A percentile compares a stretch with the other conserved stretches of the same genome.
phyloP scores from a whole-genome alignment of 2,329 filamentous ascomycete genomes.

The Pyrenophora seminiperda region DNA sequence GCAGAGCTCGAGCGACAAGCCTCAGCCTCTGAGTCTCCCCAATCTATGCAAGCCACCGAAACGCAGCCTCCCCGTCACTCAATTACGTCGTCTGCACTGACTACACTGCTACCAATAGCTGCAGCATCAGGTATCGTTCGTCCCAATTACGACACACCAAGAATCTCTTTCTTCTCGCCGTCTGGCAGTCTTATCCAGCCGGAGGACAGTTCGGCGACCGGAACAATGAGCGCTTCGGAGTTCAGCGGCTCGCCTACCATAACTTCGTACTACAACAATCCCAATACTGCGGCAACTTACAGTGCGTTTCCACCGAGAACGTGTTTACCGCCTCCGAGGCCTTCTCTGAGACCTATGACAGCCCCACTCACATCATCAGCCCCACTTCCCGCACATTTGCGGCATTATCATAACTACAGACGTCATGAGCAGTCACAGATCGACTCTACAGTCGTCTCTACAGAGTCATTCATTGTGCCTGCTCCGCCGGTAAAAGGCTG shows the following conservation, averaged over 20 bases:
- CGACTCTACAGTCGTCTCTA: constrained; percentile 17
- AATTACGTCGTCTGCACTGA: constrained; percentile 45
- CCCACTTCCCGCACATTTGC: constrained; percentile 30
- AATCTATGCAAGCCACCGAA: constrained; percentile 3
- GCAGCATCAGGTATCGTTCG: constrained; percentile 45
- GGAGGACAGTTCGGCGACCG: constrained; percentile 23
- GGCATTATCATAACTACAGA: constrained; percentile 28
- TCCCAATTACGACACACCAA: constrained; percentile 33
- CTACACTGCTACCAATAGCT: constrained; percentile 45
- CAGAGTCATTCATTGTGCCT: constrained; percentile 14
- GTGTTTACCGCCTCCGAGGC: constrained; percentile 21
- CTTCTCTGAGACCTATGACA: constrained; percentile 29
- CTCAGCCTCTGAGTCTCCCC: constrained; percentile 14
- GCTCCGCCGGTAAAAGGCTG: constrained; percentile 32
- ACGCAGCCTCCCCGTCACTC: constrained; percentile 17
- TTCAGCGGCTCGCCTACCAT: constrained; percentile 11
- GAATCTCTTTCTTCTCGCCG: constrained; percentile 42
- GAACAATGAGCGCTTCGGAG: constrained; percentile 13
- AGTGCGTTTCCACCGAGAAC: constrained; percentile 12
- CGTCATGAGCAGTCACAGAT: constrained; percentile 25
- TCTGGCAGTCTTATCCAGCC: constrained; percentile 43
- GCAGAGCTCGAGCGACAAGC: constrained; percentile 26
- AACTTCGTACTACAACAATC: constrained; percentile 20
- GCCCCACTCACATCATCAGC: constrained; percentile 24
- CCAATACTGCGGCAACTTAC: constrained; percentile 2